Percentiles rank a stretch among this genome's conserved stretches.
Evolutionary conservation across 495 filamentous ascomycete genomes (phyloP).

Genomic region (Aspergillus coremiiformis): DNA sequence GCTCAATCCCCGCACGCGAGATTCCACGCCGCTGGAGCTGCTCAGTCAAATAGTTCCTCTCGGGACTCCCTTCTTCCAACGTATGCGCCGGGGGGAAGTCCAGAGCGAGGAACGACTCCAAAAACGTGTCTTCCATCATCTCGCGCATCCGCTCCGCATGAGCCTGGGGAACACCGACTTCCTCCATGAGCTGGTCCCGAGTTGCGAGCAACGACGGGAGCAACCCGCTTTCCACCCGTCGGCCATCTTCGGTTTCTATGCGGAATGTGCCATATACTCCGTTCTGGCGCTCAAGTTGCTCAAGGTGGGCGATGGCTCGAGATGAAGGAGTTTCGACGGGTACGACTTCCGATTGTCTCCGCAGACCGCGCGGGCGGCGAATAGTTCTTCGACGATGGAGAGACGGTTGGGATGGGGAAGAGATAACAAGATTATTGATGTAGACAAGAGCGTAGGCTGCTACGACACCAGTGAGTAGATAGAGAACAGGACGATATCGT

Average conservation of each 20-base stretch:
- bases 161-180: constrained; percentile 33
- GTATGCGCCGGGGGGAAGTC: constrained; percentile 38
- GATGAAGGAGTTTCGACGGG: constrained; percentile 31
- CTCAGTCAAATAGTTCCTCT: constrained; percentile 33
- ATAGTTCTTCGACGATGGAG: constrained; percentile 45
- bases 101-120: constrained; percentile 43
- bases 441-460: constrained; percentile 44
- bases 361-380: constrained; percentile 23
- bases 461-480: constrained; percentile 43
- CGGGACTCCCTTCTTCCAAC: constrained; percentile 24
- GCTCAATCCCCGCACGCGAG: constrained; percentile 34
- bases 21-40: constrained; percentile 39
- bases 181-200: constrained; percentile 40
- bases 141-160: constrained; percentile 43
- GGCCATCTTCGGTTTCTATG: constrained; percentile 42
- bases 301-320: constrained; percentile 37
- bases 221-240: constrained; percentile 40
- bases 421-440: constrained; percentile 33
- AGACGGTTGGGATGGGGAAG: constrained; percentile 19
- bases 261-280: constrained; percentile 44
- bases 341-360: constrained; percentile 25
- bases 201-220: constrained; percentile 40
- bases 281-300: constrained; percentile 40
- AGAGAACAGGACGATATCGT: constrained; percentile 44
- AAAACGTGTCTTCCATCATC: constrained; percentile 45